Conservation (phyloP, 768 basidiomycete species). For the Collybia sp. region DNA sequence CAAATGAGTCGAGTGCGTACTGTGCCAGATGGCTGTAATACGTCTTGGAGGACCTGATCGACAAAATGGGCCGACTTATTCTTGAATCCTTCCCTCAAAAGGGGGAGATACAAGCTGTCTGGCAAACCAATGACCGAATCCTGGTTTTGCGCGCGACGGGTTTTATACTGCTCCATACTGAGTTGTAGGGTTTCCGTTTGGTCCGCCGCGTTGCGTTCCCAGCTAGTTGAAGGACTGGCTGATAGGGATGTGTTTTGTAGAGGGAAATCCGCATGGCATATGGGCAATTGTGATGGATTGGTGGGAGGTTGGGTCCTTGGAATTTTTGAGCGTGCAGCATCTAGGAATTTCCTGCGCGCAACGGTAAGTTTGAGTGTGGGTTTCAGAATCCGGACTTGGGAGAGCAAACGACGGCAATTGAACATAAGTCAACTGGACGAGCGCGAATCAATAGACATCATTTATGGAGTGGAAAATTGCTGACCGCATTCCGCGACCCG, state of each 20-base stretch:
- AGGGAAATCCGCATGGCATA: no score
- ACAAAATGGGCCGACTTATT: conserved; percentile 12
- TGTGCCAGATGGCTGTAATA: conserved; percentile 1
- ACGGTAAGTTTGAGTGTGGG: conserved; percentile 11
- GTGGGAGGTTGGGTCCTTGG: no score
- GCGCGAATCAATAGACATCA: conserved; percentile 9
- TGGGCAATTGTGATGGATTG: no score
- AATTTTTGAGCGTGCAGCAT: conserved; percentile 7
- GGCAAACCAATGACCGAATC: no score
- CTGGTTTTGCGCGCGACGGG: no score
- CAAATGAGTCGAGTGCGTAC: conserved; percentile 5
- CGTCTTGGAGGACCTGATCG: conserved; percentile 17
- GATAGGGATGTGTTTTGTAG: no score
- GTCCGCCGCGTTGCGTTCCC: no score
- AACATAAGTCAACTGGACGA: conserved; percentile 66
- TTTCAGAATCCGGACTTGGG: conserved; percentile 39
- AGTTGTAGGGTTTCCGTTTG: no score
- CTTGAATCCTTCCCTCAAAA: conserved; percentile 4
- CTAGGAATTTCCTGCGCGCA: conserved; percentile 13
- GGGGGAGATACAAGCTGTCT: conserved; percentile 4
- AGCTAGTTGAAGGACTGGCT: no score
- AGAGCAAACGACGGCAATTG: conserved; percentile 60
- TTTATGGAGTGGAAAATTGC: conserved; percentile 10
- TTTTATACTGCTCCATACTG: no score
- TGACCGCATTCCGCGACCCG: conserved; percentile 55